Conservation (phyloP, 1,139 yeast species). For the Protomyces lactucae-debilis region DNA sequence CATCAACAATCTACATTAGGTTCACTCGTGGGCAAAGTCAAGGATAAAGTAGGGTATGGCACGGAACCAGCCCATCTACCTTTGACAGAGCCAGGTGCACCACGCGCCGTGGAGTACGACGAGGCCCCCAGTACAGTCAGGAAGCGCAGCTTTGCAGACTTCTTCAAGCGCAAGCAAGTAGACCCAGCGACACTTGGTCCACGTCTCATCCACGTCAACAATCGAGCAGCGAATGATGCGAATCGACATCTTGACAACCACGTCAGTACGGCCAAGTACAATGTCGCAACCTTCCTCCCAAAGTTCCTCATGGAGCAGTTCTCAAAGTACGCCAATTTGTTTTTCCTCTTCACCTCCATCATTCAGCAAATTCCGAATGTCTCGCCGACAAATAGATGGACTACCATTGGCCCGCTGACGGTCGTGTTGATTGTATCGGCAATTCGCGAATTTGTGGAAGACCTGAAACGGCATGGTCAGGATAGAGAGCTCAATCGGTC, state of each 20-base stretch:
- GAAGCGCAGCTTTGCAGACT: neutral
- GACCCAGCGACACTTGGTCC: constrained; percentile 49
- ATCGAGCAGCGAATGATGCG: constrained; percentile 50
- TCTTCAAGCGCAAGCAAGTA: constrained; percentile 38
- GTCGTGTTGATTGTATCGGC: constrained; percentile 88
- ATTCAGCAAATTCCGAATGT: constrained; percentile 97
- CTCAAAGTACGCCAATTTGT: constrained; percentile 92
- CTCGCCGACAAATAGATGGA: constrained; percentile 91
- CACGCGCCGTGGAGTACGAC: constrained; percentile 9
- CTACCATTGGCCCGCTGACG: constrained; percentile 85
- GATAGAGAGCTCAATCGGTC: constrained; percentile 87
- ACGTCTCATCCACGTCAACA: constrained; percentile 65
- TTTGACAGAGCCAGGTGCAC: constrained; percentile 23
- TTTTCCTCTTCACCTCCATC: constrained; percentile 83
- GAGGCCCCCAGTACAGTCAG: neutral
- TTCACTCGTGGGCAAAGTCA: constrained; percentile 12
- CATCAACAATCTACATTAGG: constrained; percentile 6
- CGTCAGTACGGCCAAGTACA: constrained; percentile 94
- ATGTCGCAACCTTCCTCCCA: constrained; percentile 86
- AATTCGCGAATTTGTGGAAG: constrained; percentile 84
- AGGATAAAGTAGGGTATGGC: constrained; percentile 8
- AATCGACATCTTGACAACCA: constrained; percentile 72
- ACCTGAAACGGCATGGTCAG: constrained; percentile 78
- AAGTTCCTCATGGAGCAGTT: constrained; percentile 94
- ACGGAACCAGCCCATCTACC: constrained; percentile 29